These are phyloP conservation scores for Metschnikowia reukaufii DNA, from an alignment of 805 yeast species.

Conservation along the genomic window DNA sequence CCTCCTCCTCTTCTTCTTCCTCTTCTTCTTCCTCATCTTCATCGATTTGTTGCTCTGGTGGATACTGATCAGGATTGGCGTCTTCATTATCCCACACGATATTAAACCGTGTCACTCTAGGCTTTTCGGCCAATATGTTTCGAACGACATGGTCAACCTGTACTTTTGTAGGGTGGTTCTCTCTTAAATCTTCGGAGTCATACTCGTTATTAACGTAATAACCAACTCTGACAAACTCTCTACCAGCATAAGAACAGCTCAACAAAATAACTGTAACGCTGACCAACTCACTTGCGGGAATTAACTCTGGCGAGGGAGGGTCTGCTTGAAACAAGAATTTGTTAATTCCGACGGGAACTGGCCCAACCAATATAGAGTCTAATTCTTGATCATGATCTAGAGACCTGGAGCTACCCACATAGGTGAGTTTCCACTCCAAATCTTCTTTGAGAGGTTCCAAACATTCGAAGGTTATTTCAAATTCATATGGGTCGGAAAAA, in stretches of 20 bases:
- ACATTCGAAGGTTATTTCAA: slow-evolving; percentile 97
- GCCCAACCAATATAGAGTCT: slow-evolving; percentile 96
- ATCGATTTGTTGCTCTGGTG: slow-evolving; percentile 63
- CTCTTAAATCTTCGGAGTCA: slow-evolving; percentile 88
- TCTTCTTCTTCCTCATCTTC: slow-evolving; percentile 46
- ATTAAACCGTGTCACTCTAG: slow-evolving; percentile 94
- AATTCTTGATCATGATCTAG: slow-evolving; percentile 95
- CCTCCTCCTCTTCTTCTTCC: slow-evolving; percentile 30
- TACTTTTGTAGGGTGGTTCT: slow-evolving; percentile 90
- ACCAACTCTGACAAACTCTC: slow-evolving; percentile 96
- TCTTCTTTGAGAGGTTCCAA: slow-evolving; percentile 89
- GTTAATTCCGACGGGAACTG: slow-evolving; percentile 96
- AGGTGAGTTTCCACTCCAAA: slow-evolving; percentile 95
- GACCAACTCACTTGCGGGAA: slow-evolving; percentile 94
- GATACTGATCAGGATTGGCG: slow-evolving; percentile 62
- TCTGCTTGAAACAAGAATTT: slow-evolving; percentile 92
- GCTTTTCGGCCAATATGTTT: slow-evolving; percentile 94
- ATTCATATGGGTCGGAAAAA: slow-evolving; percentile 90
- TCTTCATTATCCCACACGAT: slow-evolving; percentile 92
- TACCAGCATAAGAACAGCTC: slow-evolving; percentile 89
- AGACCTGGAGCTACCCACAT: slow-evolving; percentile 94
- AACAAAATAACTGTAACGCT: slow-evolving; percentile 91
- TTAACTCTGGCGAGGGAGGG: slow-evolving; percentile 93
- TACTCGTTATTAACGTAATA: slow-evolving; percentile 97
- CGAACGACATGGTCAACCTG: slow-evolving; percentile 93